Base-by-base conservation (phyloP, 129 eudicot genomes). In the Deinandra increscens region DNA sequence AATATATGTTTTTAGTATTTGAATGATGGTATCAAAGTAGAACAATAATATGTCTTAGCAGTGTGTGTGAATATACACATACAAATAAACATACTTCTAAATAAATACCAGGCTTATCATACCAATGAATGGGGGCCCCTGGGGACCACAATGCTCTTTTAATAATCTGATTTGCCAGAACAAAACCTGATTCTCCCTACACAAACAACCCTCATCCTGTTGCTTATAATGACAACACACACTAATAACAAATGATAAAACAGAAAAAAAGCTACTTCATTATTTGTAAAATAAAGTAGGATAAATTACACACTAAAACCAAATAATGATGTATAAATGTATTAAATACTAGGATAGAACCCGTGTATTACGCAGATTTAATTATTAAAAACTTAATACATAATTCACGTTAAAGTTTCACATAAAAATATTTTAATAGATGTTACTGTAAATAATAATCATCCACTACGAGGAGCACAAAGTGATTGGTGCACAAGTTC, bases 71-170 rank as follows among this genome's bases (percentile, higher is more conserved):
- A 6, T 59, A 10, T 19, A 9, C 5, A 15, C 3, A 14, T 19
- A 45, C 34, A 20, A 51, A 19, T 19, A n/a, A n/a, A 51, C n/a
- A 68, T 8, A 22, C 26, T 22, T 31, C 17, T 18, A 62, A 31
- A 63, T 14, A 45, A 84, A 64, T 23, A 93, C 98, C 98, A 81
- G 96, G 96, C 79, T 93, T 93, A 72, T 89, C 95, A 70, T 93
- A 93, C 98, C 98, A 93, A 80, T 93, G 98, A 68, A 93, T 19
- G 45, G 90, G 60, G 68, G 95, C 90, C 41, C 98, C 97, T 31
- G 92, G 86, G 58, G 84, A 70, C 73, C 76, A 73, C 72, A 93
- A 76, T 54, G 96, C 97, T 74, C 84, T 80, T 73, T 64, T 72
- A 41, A 93, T 85, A 43, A 89, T 72, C 75, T 80, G 80, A 89